Evolutionary conservation across 1,139 yeast species (phyloP).

Genomic region (Nakaseomyces sp.): DNA sequence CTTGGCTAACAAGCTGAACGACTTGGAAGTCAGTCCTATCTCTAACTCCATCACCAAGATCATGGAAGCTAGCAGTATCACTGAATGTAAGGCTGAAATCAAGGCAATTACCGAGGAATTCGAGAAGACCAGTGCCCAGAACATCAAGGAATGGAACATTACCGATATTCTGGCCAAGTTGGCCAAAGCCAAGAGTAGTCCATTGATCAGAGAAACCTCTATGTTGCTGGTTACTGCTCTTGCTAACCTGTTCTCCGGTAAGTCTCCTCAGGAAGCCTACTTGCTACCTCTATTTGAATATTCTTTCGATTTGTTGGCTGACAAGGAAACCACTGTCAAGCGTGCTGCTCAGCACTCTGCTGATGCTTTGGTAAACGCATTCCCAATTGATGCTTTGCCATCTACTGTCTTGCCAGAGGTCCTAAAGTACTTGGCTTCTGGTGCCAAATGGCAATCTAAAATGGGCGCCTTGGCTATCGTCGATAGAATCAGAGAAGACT

Average conservation of each 20-base stretch:
- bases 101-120: conserved; percentile 46
- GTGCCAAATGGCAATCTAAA: conserved; percentile 90
- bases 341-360: conserved; percentile 70
- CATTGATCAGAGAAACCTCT: conserved; percentile 69
- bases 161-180: conserved; percentile 55
- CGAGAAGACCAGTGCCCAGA: conserved; percentile 35
- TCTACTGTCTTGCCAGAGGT: conserved; percentile 57
- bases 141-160: conserved; percentile 57
- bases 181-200: conserved; percentile 62
- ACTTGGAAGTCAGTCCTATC: conserved; percentile 61
- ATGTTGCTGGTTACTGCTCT: conserved; percentile 59
- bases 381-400: conserved; percentile 74
- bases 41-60: conserved; percentile 49
- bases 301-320: conserved; percentile 62
- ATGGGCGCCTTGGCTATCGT: conserved; percentile 65
- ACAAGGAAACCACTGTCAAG: conserved; percentile 78
- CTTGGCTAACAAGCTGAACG: conserved; percentile 58
- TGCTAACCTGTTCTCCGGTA: conserved; percentile 49
- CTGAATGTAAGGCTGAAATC: conserved; percentile 59
- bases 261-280: conserved; percentile 68
- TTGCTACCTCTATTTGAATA: conserved; percentile 48
- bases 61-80: conserved; percentile 47
- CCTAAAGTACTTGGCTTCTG: conserved; percentile 59
- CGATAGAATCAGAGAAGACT: conserved; percentile 67
- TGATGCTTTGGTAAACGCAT: conserved; percentile 58